A percentile compares a stretch with the other conserved stretches of the same genome.
phyloP scores from a whole-genome alignment of 2,329 filamentous ascomycete genomes.

The Neofusicoccum ribis region DNA sequence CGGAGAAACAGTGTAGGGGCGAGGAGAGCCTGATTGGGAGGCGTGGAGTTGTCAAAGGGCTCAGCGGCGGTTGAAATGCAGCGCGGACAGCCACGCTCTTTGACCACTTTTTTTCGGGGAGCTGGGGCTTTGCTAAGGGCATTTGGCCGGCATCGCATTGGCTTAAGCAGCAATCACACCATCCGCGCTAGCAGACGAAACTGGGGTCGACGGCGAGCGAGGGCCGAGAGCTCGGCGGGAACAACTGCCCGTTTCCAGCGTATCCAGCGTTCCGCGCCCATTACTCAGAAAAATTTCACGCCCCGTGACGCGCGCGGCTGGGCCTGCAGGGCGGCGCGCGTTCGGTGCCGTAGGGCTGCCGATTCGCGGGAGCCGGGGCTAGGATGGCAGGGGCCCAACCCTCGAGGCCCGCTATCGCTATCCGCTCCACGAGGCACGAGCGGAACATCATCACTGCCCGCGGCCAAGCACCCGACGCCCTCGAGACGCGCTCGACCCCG shows the following conservation, averaged over 20 bases:
- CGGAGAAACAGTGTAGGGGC: constrained; percentile 23
- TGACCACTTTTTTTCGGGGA: constrained; percentile 18
- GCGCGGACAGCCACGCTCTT: constrained; percentile 17
- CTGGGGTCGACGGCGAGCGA: constrained; percentile 9
- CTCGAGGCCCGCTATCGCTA: not conserved
- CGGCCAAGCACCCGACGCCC: not conserved
- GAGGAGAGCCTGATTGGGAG: constrained; percentile 1
- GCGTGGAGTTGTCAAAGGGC: constrained; percentile 16
- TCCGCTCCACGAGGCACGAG: not conserved
- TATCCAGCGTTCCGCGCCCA: not conserved
- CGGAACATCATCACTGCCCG: not conserved
- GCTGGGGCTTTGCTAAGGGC: constrained; percentile 18
- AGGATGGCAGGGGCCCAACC: not conserved
- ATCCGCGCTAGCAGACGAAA: constrained; percentile 16
- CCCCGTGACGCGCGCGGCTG: not conserved
- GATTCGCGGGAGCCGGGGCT: not conserved
- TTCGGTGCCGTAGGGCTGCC: not conserved
- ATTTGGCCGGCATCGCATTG: constrained; percentile 18
- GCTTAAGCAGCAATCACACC: constrained; percentile 16
- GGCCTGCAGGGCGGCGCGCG: not conserved
- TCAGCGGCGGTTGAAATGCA: constrained; percentile 7
- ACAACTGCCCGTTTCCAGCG: constrained; percentile 7
- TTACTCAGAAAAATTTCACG: constrained; percentile 13
- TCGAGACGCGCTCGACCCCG: not conserved
- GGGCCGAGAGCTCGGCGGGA: constrained; percentile 11